Percentiles rank a stretch among this genome's conserved stretches.
phyloP scores from a whole-genome alignment of 345 rosid species.

The Orychophragmus violaceus region DNA sequence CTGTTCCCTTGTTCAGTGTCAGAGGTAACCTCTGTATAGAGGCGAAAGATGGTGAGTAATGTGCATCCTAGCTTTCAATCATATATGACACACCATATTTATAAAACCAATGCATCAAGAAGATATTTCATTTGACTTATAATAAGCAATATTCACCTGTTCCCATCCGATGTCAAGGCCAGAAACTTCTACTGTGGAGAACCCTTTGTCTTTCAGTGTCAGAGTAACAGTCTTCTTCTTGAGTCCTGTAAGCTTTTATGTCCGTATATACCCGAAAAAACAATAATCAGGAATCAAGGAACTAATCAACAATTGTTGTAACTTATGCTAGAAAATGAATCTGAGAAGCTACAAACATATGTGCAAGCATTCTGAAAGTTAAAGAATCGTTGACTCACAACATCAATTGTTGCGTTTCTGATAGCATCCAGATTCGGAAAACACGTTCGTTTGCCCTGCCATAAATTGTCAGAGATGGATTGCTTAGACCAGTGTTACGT shows the following conservation, averaged over 20 bases:
- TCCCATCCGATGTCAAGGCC: constrained; percentile 99
- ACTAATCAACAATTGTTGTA: background rate
- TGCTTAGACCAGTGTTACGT: background rate
- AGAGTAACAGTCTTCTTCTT: constrained; percentile 58
- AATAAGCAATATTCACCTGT: constrained; percentile 45
- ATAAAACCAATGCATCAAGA: background rate
- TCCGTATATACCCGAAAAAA: constrained; percentile 24
- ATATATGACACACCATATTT: background rate
- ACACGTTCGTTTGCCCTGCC: constrained; percentile 77
- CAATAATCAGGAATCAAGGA: constrained; percentile 5
- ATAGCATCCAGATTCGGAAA: constrained; percentile 87
- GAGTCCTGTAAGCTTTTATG: constrained; percentile 70
- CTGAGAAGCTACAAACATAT: background rate
- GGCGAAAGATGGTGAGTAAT: background rate
- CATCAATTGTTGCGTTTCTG: constrained; percentile 84
- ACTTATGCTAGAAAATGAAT: background rate
- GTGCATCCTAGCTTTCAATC: background rate
- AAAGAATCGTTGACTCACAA: constrained; percentile 45
- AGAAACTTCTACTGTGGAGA: constrained; percentile 72
- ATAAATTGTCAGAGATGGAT: constrained; percentile 17
- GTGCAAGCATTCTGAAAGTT: background rate
- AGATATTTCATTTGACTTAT: background rate
- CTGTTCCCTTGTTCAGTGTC: constrained; percentile 43
- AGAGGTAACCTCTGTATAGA: constrained; percentile 64
- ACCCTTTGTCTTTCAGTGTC: constrained; percentile 48